Evolutionary conservation across 2,329 filamentous ascomycete genomes (phyloP), one percentile per base, ranked within the genome.

Genomic region (Colletotrichum scovillei): DNA sequence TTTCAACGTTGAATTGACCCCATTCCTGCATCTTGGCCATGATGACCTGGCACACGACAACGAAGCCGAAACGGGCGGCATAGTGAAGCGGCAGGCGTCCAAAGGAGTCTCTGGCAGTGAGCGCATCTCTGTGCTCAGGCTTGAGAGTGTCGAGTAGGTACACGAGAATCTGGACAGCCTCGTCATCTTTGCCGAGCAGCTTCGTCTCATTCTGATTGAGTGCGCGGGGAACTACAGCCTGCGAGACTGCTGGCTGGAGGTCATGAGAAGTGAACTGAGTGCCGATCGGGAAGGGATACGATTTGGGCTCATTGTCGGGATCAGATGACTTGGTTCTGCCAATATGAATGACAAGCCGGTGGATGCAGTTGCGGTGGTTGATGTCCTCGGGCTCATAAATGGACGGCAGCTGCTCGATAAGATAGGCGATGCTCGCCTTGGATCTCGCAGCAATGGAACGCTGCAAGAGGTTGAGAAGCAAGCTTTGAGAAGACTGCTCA

Each of bases 11-110:
- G 79, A 98, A 98, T 77, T 97, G 92, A 19, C 90, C 90, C 96
- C 96, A 98, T 28, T 92, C 89, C 80, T 96, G 94, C 92, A 99
- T 95, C 78, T 93, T 92, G 75, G 92, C 91, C 85, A 98, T 95
- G 76, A 98, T 89, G 28, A 95, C 88, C 79, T 97, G 90, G 79
- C 95, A 98, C 11, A 98, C 92, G n/a, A 95, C 90, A 4, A 97
- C 94, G 77, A 98, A 95, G 2, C 97, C 97, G 80, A 97, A 98
- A 80, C 98, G 95, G 0, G 97, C 96, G 3, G 95, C 95, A 80
- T 98, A 98, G 81, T 98, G 96, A 12, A 98, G 87, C 1, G 96
- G 95, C 16, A 96, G 88, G 5, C 96, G 93, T 3, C 95, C 95
- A 73, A 96, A 93, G 0, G 91, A 88, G 82, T 98, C 96, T 72